phyloP scores from a whole-genome alignment of 2,329 filamentous ascomycete species.

The Neonectria punicea region DNA sequence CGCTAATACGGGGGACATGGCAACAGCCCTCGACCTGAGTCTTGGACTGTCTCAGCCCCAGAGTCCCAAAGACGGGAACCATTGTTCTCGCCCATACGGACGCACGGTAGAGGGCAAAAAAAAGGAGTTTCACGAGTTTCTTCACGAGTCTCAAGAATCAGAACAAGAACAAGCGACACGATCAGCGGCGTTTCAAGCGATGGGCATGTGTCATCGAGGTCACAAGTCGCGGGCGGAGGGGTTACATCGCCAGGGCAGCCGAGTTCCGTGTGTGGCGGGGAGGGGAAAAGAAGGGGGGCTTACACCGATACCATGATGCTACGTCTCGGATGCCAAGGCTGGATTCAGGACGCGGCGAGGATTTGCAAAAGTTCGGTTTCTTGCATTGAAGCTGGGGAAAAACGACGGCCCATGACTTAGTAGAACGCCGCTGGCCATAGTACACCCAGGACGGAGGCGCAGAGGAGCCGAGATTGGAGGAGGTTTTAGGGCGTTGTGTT shows the following conservation, averaged over 20 bases:
- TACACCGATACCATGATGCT: constrained; percentile 4
- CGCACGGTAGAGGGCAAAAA: neutral
- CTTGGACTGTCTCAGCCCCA: constrained; percentile 7
- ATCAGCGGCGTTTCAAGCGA: constrained; percentile 19
- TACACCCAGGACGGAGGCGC: neutral
- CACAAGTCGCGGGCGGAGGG: constrained; percentile 8
- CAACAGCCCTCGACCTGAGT: constrained; percentile 5
- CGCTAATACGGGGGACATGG: neutral
- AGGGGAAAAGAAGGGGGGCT: neutral
- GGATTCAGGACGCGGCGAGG: neutral
- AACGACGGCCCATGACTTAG: neutral
- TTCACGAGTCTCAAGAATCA: neutral
- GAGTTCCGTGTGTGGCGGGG: constrained; percentile 9
- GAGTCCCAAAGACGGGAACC: neutral
- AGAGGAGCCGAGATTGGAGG: neutral
- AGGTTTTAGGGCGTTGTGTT: constrained; percentile 9
- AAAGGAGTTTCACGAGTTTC: neutral
- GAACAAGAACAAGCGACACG: neutral
- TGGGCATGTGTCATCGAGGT: constrained; percentile 15
- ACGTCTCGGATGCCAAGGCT: constrained; percentile 10
- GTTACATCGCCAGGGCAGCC: constrained; percentile 3
- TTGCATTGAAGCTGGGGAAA: neutral
- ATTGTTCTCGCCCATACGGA: neutral
- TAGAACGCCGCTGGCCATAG: neutral
- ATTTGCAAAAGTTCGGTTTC: neutral